Evolutionary conservation across 1,284 basidiomycete genomes (phyloP), one percentile per base, ranked within the genome.

Genomic region (Melampsora medusae): DNA sequence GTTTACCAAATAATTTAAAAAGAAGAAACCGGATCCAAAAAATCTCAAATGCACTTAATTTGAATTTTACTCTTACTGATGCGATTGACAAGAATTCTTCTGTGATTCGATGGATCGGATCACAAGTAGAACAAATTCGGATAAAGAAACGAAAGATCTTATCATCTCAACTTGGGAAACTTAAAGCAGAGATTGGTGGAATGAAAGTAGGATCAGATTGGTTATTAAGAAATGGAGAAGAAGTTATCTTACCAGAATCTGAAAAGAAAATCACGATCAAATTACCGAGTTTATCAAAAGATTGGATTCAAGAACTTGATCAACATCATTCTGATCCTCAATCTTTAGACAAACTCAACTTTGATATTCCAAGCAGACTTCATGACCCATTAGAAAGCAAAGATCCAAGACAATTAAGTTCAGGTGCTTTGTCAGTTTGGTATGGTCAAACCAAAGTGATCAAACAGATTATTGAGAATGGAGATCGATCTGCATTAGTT

Each of bases 371-470:
- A 9, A 62, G 38, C 10, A 5, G 10, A 42, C 38, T 81, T 42
- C 79, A 69, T 70, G 80, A 81, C 69, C 69, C 62, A 16, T 25
- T 46, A 48, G 80, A 81, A 61, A 17, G 33, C 1, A 33, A 66
- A 19, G 28, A 12, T 10, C 65, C 59, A 3, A 53, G 80, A 38
- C 80, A 81, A 62, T 56, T 80, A 16, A 77, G 0, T 84, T 85
- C 50, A 85, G 86, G n/a, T 87, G 89, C 73, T 81, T 50, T 90
- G 46, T 89, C 89, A 16, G 90, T 89, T 81, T 92, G 90, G 89
- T 85, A 88, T 79, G 91, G 90, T 0, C 91, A 92, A 82, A 79
- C 89, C 25, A 83, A 84, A 35, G 85, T 87, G 50, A 86, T 92
- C 67, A 78, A 80, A 59, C 64, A 79, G 49, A 80, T 84, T 31